A percentile compares a stretch with the other conserved stretches of the same genome.
phyloP scores from a whole-genome alignment of 2,329 filamentous ascomycete species.

The Alternaria rosae region DNA sequence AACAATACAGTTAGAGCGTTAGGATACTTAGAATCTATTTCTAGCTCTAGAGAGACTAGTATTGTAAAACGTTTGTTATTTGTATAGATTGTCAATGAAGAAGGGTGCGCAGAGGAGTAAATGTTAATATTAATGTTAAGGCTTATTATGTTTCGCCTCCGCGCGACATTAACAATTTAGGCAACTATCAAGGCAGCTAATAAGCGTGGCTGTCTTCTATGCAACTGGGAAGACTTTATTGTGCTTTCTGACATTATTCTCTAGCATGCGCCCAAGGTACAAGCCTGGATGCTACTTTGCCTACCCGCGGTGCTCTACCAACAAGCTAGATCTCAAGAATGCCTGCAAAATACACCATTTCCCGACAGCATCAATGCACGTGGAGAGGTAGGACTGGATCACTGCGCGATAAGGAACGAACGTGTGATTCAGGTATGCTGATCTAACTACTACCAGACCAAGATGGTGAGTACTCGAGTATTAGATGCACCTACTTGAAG shows the following conservation, averaged over 20 bases:
- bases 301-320: too few species aligned
- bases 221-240: rapidly evolving
- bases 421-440: too few species aligned
- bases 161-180: not conserved
- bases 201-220: not conserved
- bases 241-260: not conserved
- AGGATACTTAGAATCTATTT: not conserved
- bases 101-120: not conserved
- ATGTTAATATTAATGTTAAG: not conserved
- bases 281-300: too few species aligned
- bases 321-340: too few species aligned
- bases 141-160: not conserved
- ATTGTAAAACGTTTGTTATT: not conserved
- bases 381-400: too few species aligned
- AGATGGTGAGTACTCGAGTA: too few species aligned
- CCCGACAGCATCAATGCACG: too few species aligned
- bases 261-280: too few species aligned
- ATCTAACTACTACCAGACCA: too few species aligned
- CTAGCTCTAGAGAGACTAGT: not conserved
- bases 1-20: not conserved
- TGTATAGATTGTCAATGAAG: rapidly evolving
- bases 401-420: too few species aligned
- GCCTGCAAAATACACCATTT: too few species aligned
- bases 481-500: too few species aligned
- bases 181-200: not conserved